Evolutionary conservation across 371 early-diverging fungal species (phyloP), one percentile per base, ranked within the genome.

Genomic region (Dichotomocladium elegans): DNA sequence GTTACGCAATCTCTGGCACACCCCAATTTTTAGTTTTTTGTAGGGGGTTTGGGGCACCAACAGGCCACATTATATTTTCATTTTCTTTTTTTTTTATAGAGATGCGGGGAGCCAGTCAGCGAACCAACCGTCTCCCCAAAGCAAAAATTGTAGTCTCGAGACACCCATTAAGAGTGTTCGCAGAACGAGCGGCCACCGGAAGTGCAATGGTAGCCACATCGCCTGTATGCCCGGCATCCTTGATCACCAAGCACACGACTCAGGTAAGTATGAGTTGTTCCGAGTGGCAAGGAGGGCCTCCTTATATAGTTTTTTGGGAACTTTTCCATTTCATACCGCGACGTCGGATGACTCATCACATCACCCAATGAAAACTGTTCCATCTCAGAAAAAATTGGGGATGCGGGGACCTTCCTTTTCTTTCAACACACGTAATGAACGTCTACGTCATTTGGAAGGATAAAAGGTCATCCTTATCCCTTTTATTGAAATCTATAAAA

Each of bases 111-210:
- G 31, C 44, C 42, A 55, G 43, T 62, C 70, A 58, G 64, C 68
- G 66, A 68, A 70, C 71, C 68, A 64, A 64, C 55, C 53, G 58
- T 17, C 42, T 57, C 66, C 66, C 75, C 71, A 58, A 68, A 70
- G 54, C 71, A 74, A 66, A 74, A 74, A 74, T 74, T 74, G 47
- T 66, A 63, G 66, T 47, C 68, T 70, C 74, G 74, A 74, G 71
- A 74, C 71, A 66, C 60, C 71, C 71, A n/a, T 55, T 53, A 58
- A 60, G 56, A 64, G 53, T 59, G 71, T 74, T 74, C 74, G 74
- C 65, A 68, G 68, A 58, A 58, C 41, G 42, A 55, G 46, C 57
- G 55, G 45, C 61, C 58, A 53, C 66, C 71, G 71, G 49, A 43
- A 48, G 71, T 70, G 71, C 71, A 74, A 70, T 70, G 74, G 61